phyloP scores from a whole-genome alignment of 768 basidiomycete species.

The Podaxis sp. region DNA sequence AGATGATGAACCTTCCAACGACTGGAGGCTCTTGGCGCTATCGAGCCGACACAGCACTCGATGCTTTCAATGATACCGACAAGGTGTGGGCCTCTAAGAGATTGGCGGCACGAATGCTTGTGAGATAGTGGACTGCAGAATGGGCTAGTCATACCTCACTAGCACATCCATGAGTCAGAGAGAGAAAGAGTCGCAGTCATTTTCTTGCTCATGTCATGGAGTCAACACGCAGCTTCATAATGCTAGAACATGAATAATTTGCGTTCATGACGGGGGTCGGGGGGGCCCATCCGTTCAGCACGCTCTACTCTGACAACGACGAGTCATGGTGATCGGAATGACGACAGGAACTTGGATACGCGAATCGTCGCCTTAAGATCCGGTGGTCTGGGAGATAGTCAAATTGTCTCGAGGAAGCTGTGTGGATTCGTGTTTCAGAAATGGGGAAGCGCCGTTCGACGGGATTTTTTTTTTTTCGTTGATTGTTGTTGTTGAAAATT shows the following conservation, averaged over 20 bases:
- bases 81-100: too few relatives aligned
- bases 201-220: too few relatives aligned
- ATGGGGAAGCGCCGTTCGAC: neutral
- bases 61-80: too few relatives aligned
- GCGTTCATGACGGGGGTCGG: neutral
- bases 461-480: neutral
- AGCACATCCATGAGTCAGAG: too few relatives aligned
- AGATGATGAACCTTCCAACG: too few relatives aligned
- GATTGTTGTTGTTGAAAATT: neutral
- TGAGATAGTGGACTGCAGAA: too few relatives aligned
- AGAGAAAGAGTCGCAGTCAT: too few relatives aligned
- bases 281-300: neutral
- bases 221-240: too few relatives aligned
- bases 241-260: neutral
- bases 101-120: too few relatives aligned
- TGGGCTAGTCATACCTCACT: too few relatives aligned
- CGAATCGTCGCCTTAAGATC: neutral
- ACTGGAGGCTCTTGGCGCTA: too few relatives aligned
- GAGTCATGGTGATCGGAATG: neutral
- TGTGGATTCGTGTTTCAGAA: neutral
- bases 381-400: neutral
- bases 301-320: neutral
- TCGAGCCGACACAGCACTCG: too few relatives aligned
- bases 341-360: neutral
- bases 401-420: neutral